Base-by-base conservation (phyloP, 306 rosid genomes). In the Coriaria nepalensis region DNA sequence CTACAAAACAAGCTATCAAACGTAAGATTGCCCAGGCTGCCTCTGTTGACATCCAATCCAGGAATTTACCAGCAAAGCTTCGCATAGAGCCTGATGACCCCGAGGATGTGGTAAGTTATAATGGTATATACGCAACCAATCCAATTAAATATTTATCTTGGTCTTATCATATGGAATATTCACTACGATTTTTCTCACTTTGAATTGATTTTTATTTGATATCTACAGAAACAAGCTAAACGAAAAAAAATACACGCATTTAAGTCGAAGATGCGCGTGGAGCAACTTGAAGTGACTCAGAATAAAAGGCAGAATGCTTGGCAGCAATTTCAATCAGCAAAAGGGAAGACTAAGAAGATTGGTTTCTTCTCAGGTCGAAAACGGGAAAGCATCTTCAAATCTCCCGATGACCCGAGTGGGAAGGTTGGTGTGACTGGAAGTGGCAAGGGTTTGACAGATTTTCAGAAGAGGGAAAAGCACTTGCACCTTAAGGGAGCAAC, bases 351-450 rank as follows among this genome's bases (percentile, higher is more conserved):
- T 14, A 90, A 90, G 63, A 90, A 90, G 98, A 74, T 82, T 39
- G 98, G 98, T 52, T 90, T 84, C 84, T 85, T 75, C 67, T 81
- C 94, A 0, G 94, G 94, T 55, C 77, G 87, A 55, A 90, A 90
- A 66, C 74, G 85, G 39, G 98, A 90, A 74, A 90, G 98, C 69
- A 90, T 90, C 64, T 90, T 90, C 69, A 90, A 90, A 69, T 90
- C 98, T 67, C 98, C 98, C 0, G 98, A 90, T 8, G 98, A 90
- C 68, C 94, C 98, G 13, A 38, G 57, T 0, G 98, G 98, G 38
- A 90, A 90, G 82, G 98, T 90, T 68, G 98, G 98, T 43, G 98
- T 85, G 67, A 90, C 98, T 10, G 95, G 98, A 46, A 90, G 98
- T 57, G 98, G 98, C 13, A 90, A 90, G 76, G 98, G 98, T 56